phyloP scores from a whole-genome alignment of 2,329 filamentous ascomycete genomes.

The Aspergillus bombycis region DNA sequence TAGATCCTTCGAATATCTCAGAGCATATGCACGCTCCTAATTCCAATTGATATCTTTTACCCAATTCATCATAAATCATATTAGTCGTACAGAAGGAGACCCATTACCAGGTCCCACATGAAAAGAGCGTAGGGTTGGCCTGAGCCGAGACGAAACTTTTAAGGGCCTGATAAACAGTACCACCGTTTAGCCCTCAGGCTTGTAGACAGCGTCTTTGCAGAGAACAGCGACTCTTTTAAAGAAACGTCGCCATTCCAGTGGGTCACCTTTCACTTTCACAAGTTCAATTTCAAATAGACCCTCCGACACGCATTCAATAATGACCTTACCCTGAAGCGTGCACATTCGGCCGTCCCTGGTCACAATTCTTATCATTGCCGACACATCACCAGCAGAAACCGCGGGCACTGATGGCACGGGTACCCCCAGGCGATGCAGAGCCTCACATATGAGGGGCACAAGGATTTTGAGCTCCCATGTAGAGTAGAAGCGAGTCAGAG shows the following conservation, averaged over 20 bases:
- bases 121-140: background rate
- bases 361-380: conserved; percentile 70
- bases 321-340: conserved; percentile 47
- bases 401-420: conserved; percentile 60
- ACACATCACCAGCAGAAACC: conserved; percentile 54
- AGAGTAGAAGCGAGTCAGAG: conserved; percentile 91
- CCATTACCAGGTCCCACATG: background rate
- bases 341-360: conserved; percentile 61
- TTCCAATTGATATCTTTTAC: conserved; percentile 4
- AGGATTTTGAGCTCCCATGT: conserved; percentile 74
- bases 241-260: conserved; percentile 91
- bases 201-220: conserved; percentile 81
- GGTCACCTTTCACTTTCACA: conserved; percentile 92
- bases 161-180: background rate
- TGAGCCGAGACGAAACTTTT: background rate
- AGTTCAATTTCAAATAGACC: conserved; percentile 85
- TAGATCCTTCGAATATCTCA: background rate
- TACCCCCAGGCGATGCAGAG: conserved; percentile 82
- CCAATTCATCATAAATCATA: conserved; percentile 18
- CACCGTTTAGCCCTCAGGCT: conserved; percentile 48
- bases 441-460: conserved; percentile 76
- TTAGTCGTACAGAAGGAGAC: conserved; percentile 22
- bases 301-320: conserved; percentile 49
- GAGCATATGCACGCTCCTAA: background rate
- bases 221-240: conserved; percentile 94